Base-by-base conservation (phyloP, 2,329 filamentous ascomycete genomes). In the Hortaea sp. region DNA sequence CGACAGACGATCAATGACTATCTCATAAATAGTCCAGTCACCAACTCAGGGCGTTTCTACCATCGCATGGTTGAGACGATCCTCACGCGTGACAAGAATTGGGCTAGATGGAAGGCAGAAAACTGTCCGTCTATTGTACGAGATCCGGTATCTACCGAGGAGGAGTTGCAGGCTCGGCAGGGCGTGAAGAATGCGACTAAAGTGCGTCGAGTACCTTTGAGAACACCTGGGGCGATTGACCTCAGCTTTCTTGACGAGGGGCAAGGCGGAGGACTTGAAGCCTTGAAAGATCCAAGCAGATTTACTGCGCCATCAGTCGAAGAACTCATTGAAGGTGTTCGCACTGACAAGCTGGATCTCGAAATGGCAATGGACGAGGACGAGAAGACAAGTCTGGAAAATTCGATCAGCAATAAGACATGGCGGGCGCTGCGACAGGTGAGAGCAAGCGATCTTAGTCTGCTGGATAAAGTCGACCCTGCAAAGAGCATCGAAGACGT, bases 61-160 rank as follows among this genome's bases (percentile, higher is more conserved):
- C 85, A 88, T 67, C 84, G 92, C 35, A 94, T 97, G 79, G 88
- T 98, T 30, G 90, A 97, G 64, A 97, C 89, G 9, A 90, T 98
- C 30, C 78, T 98, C 29, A 87, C 88, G 27, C 78, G 92, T 52
- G 92, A 99, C 66, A 97, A 95, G 71, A 95, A 97, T 63, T 98
- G 94, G 94, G 88, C 94, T 39, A 84, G 88, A 52, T 99, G 92
- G 92, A 99, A 99, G 69, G 83, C 90, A 49, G 88, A 95, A 63
- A 87, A 83, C 55, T 98, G 92, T 63, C 87, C 88, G 27, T 78
- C 84, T 5, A 97, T 99, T 59, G 82, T 89, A 60, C 78, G 79
- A 49, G 78, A 84, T 20, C 72, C 86, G 7, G 76, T 97, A 29
- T 75, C 82, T 2, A 75, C 82, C 1, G 68, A 78, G 29, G 77